Base-by-base conservation (phyloP, 169 alveolate species). In the Cryptosporidium ryanae region DNA sequence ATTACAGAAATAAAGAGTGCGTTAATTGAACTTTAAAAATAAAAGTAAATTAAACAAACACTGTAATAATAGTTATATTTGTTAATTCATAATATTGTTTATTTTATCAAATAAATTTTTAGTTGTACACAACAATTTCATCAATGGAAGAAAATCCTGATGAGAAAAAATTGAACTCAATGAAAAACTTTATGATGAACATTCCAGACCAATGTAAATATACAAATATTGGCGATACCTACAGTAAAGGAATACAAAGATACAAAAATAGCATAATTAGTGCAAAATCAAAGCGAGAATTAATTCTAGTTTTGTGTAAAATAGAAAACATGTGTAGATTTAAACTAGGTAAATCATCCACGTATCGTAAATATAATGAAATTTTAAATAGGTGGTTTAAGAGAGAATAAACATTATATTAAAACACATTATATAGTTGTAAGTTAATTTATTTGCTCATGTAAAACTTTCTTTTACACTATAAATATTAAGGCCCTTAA, bases 131-230 rank as follows among this genome's bases (percentile, higher is more conserved):
- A 21, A 21, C 64, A 25, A 29, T 76, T 25, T 43, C 84, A 23
- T 76, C 84, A 18, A 18, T 76, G 32, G 84, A 76, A 57, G 84
- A 76, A 18, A 10, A 57, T 29, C 84, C 84, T n/a, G 13, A 25
- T 4, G 70, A 76, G 29, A 44, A 34, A 10, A 46, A 25, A 17
- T 59, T 76, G 6, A 59, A 76, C 8, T 57, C 71, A 18, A 65
- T 54, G 29, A 76, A 59, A 43, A 54, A 57, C 7, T 76, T 76
- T 59, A 76, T 76, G 18, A 55, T 43, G 10, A 76, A 76, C 43
- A 54, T 76, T 8, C 84, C 84, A n/a, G 84, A 76, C 46, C 71
- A 54, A 38, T 76, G 84, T 25, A 76, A 21, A 76, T 57, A 38
- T 76, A 76, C 84, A 54, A 2, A 21, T n/a, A 34, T 76, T 21